These are phyloP conservation scores for Dothiorella sarmentorum DNA, from an alignment of 2,329 filamentous ascomycete genomes.

Conservation along the genomic window DNA sequence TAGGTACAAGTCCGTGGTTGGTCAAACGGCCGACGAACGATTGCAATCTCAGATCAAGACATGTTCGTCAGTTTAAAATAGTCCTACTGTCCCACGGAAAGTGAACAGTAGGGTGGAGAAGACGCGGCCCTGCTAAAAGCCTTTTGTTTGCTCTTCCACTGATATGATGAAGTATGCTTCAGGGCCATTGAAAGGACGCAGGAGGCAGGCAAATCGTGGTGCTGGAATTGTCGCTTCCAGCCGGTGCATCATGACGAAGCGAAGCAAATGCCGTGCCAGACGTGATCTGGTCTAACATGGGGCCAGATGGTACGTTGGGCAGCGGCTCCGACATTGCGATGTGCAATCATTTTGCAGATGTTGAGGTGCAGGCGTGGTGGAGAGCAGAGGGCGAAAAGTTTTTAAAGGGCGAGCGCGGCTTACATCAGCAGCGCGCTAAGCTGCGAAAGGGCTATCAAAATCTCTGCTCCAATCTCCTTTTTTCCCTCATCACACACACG, in stretches of 20 bases:
- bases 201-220: conserved; percentile 52
- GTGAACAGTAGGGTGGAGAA: conserved; percentile 50
- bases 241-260: conserved; percentile 7
- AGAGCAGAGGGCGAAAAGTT: not conserved
- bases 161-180: conserved; percentile 49
- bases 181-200: conserved; percentile 44
- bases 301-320: conserved; percentile 4
- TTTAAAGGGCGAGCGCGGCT: not conserved
- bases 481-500: conserved; percentile 37
- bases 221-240: conserved; percentile 6
- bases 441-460: conserved; percentile 9
- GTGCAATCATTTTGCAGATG: conserved; percentile 5
- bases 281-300: conserved; percentile 2
- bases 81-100: conserved; percentile 42
- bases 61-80: conserved; percentile 48
- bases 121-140: conserved; percentile 54
- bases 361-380: not conserved
- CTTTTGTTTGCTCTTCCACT: conserved; percentile 50
- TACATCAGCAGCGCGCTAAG: conserved; percentile 13
- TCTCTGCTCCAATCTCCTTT: not conserved
- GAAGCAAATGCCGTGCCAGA: not conserved
- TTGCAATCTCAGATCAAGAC: not conserved
- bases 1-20: not conserved
- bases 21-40: not conserved
- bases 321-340: conserved; percentile 1